Conservation (phyloP, 768 basidiomycete species). For the Exsudoporus frostii region DNA sequence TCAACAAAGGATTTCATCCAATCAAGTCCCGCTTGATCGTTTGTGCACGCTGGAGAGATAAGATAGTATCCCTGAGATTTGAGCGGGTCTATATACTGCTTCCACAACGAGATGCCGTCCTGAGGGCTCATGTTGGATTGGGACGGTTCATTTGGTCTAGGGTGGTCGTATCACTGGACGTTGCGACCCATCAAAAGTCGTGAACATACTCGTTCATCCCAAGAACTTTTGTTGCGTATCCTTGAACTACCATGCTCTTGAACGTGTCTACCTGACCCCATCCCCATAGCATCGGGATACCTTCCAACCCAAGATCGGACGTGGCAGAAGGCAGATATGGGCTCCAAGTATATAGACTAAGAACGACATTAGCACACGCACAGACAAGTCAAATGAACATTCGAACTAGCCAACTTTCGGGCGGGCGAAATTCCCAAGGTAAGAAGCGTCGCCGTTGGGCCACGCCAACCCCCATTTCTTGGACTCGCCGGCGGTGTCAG, state of each 20-base stretch:
- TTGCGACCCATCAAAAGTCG: neutral
- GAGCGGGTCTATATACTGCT: slow-evolving; percentile 60
- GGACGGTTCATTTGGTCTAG: slow-evolving; percentile 63
- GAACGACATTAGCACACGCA: neutral
- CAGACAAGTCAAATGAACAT: slow-evolving; percentile 8
- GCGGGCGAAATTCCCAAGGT: slow-evolving; percentile 49
- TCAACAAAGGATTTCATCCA: slow-evolving; percentile 66
- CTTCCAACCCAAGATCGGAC: slow-evolving; percentile 47
- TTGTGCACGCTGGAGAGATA: slow-evolving; percentile 68
- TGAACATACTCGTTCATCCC: slow-evolving; percentile 76
- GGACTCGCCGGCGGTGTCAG: neutral
- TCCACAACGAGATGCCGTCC: slow-evolving; percentile 58
- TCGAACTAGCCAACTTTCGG: slow-evolving; percentile 43
- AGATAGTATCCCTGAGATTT: slow-evolving; percentile 55
- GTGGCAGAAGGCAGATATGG: slow-evolving; percentile 43
- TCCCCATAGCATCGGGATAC: slow-evolving; percentile 75
- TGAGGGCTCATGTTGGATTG: slow-evolving; percentile 63
- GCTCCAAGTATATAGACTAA: slow-evolving; percentile 67
- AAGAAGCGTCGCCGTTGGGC: slow-evolving; percentile 51
- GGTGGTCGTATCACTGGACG: neutral
- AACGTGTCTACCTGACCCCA: slow-evolving; percentile 48
- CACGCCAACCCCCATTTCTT: slow-evolving; percentile 68
- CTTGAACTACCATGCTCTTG: slow-evolving; percentile 40
- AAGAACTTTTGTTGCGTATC: slow-evolving; percentile 55
- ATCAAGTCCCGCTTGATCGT: slow-evolving; percentile 53